These are phyloP conservation scores for Flagelloscypha sp. DNA, from an alignment of 768 basidiomycete species.

Conservation along the genomic window DNA sequence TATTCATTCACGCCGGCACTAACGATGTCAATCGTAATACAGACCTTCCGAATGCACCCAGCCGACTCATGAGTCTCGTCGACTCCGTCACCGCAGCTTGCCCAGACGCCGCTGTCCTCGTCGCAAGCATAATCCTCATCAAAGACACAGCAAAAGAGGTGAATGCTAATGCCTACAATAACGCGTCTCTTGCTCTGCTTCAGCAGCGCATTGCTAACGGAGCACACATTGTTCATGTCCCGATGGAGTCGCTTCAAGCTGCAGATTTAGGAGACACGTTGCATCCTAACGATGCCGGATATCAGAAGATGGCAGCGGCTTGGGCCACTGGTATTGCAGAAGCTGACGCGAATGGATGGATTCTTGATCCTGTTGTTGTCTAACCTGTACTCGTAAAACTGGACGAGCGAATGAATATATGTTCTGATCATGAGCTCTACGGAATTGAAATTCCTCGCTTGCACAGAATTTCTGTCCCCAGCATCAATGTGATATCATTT, in stretches of 20 bases:
- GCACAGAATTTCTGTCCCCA: no score
- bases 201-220: constrained; percentile 7
- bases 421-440: no score
- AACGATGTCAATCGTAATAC: constrained; percentile 7
- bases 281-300: constrained; percentile 11
- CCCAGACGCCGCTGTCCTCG: constrained; percentile 10
- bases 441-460: no score
- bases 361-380: no score
- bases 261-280: constrained; percentile 9
- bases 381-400: no score
- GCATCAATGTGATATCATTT: no score
- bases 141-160: constrained; percentile 1
- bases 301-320: constrained; percentile 10
- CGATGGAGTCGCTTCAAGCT: constrained; percentile 1
- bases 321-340: constrained; percentile 9
- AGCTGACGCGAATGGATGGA: constrained; percentile 12
- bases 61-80: constrained; percentile 4
- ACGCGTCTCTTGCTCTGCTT: constrained; percentile 4
- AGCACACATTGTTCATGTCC: constrained; percentile 11
- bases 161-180: constrained; percentile 7
- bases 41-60: constrained; percentile 1
- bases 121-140: constrained; percentile 8
- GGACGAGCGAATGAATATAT: no score
- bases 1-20: constrained; percentile 12
- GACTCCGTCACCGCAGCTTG: constrained; percentile 6